phyloP scores from a whole-genome alignment of 768 basidiomycete genomes.

The Botryobasidium botryosum region DNA sequence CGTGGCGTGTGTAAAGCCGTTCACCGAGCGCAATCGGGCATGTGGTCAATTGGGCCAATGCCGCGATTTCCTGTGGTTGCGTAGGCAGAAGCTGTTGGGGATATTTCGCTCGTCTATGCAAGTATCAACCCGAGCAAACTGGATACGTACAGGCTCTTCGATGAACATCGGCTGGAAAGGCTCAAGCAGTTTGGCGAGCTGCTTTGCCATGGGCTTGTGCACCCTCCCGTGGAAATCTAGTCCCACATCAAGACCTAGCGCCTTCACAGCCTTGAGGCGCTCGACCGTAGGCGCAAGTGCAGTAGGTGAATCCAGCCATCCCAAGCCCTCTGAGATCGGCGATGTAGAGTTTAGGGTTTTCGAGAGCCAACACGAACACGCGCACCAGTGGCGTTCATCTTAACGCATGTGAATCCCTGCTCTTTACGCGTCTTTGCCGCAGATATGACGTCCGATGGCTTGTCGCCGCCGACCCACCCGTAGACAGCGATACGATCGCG shows the following conservation, averaged over 20 bases:
- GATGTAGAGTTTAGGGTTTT: neutral
- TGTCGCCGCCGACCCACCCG: conserved; percentile 38
- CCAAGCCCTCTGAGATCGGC: conserved; percentile 20
- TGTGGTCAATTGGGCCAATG: conserved; percentile 34
- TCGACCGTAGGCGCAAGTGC: conserved; percentile 33
- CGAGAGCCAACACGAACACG: neutral
- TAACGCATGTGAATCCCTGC: conserved; percentile 52
- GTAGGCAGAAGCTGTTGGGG: conserved; percentile 33
- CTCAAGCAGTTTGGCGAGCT: conserved; percentile 43
- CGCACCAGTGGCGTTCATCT: conserved; percentile 51
- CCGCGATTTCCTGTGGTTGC: conserved; percentile 43
- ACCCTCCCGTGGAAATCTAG: conserved; percentile 55
- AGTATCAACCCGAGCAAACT: neutral
- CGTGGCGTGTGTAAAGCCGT: conserved; percentile 41
- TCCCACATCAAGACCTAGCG: conserved; percentile 44
- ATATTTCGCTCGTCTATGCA: neutral
- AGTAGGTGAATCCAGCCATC: conserved; percentile 45
- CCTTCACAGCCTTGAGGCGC: conserved; percentile 34
- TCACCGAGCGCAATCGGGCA: conserved; percentile 51
- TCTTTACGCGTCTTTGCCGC: conserved; percentile 36
- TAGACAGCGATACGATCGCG: conserved; percentile 42
- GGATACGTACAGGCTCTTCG: conserved; percentile 27
- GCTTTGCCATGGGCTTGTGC: conserved; percentile 53
- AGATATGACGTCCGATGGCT: conserved; percentile 30
- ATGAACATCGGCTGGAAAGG: conserved; percentile 46